A percentile compares a stretch with the other conserved stretches of the same genome.
Conservation (phyloP, 1,284 basidiomycete species). For the Boletus mariae region DNA sequence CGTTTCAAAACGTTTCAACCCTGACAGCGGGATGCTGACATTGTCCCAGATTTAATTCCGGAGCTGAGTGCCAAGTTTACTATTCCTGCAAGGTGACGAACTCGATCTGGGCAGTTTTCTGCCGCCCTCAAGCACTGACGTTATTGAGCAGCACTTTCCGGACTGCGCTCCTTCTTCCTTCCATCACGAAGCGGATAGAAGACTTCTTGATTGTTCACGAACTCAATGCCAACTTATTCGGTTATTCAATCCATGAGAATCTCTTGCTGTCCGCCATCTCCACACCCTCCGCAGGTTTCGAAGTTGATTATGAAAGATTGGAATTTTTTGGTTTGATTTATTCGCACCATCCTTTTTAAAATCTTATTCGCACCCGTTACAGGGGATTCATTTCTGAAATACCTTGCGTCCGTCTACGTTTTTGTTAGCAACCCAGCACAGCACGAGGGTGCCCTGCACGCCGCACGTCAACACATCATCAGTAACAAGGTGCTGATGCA, state of each 20-base stretch:
- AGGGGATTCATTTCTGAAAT: slow-evolving; percentile 83
- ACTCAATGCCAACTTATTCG: slow-evolving; percentile 67
- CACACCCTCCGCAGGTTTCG: slow-evolving; percentile 60
- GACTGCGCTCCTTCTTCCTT: slow-evolving; percentile 66
- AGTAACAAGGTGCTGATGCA: slow-evolving; percentile 65
- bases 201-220: slow-evolving; percentile 71
- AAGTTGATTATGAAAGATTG: slow-evolving; percentile 75
- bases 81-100: slow-evolving; percentile 64
- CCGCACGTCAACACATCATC: slow-evolving; percentile 61
- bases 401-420: slow-evolving; percentile 67
- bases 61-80: slow-evolving; percentile 70
- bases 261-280: slow-evolving; percentile 64
- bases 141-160: slow-evolving; percentile 51
- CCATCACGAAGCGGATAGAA: slow-evolving; percentile 65
- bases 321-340: slow-evolving; percentile 65
- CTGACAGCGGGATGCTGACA: slow-evolving; percentile 27
- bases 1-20: slow-evolving; percentile 4
- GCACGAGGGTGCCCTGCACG: slow-evolving; percentile 62
- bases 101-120: slow-evolving; percentile 13
- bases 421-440: slow-evolving; percentile 63
- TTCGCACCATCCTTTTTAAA: slow-evolving; percentile 10
- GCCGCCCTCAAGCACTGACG: slow-evolving; percentile 26
- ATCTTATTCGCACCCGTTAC: slow-evolving; percentile 13
- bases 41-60: slow-evolving; percentile 64
- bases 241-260: slow-evolving; percentile 54